Evolutionary conservation across 306 rosid species (phyloP).

Genomic region (Aeschynomene evenia): DNA sequence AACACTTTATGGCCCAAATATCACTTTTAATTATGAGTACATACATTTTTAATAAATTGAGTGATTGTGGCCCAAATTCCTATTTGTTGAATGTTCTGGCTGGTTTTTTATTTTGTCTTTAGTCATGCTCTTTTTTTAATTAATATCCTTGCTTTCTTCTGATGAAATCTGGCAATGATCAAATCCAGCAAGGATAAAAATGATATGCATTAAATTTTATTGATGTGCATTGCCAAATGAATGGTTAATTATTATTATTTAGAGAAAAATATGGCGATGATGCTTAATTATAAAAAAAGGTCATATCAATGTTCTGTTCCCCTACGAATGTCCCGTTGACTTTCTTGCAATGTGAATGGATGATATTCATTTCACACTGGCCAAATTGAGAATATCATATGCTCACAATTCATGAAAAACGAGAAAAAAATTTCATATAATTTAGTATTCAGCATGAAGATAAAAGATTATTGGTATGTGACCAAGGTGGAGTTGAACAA

Average conservation of each 20-base stretch:
- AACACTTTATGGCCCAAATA: too few relatives aligned
- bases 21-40: too few relatives aligned
- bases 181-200: conserved; percentile 62
- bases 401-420: not conserved
- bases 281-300: conserved; percentile 47
- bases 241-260: conserved; percentile 40
- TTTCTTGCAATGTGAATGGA: not conserved
- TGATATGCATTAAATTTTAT: conserved; percentile 55
- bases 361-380: not conserved
- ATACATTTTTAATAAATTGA: too few relatives aligned
- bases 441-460: not conserved
- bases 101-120: too few relatives aligned
- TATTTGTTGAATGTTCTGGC: too few relatives aligned
- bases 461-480: not conserved
- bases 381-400: not conserved
- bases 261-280: conserved; percentile 51
- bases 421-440: not conserved
- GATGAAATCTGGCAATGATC: conserved; percentile 58
- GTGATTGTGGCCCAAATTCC: too few relatives aligned
- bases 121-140: not conserved
- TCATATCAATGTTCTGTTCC: not conserved
- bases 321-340: not conserved
- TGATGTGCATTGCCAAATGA: conserved; percentile 65
- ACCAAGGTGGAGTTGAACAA: conserved; percentile 25
- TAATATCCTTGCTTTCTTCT: not conserved